Percentiles rank a stretch among this genome's conserved stretches.
Evolutionary conservation across 2,329 filamentous ascomycete genomes (phyloP).

Genomic region (Diaporthe australafricana): DNA sequence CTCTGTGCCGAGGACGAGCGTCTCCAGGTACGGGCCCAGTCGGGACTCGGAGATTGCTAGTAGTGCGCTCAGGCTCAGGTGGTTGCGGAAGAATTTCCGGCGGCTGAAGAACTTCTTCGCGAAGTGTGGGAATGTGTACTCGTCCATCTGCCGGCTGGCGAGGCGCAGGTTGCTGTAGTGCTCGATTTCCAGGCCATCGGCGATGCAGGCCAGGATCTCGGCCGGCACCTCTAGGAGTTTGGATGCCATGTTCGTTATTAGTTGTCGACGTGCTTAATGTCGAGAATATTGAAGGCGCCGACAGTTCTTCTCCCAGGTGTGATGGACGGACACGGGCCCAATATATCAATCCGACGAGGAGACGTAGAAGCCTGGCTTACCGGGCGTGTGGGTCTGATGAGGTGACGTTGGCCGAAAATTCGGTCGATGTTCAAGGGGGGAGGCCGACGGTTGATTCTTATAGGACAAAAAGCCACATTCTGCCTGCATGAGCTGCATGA

Average conservation of each 20-base stretch:
- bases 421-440: not conserved
- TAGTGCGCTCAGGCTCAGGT: constrained; percentile 26
- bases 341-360: constrained; percentile 1
- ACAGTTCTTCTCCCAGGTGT: no score
- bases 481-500: constrained; percentile 23
- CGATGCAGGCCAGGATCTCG: constrained; percentile 27
- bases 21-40: constrained; percentile 5
- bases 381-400: not conserved
- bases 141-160: not conserved
- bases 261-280: not conserved
- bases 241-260: not conserved
- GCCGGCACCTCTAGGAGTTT: constrained; percentile 19
- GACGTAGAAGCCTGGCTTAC: not conserved
- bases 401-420: constrained; percentile 22
- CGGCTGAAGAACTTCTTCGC: constrained; percentile 26
- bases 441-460: not conserved
- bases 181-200: not conserved
- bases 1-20: constrained; percentile 7
- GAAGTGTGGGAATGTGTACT: constrained; percentile 22
- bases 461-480: constrained; percentile 7
- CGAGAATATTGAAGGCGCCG: not conserved
- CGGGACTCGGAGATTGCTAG: constrained; percentile 24
- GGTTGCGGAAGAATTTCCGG: constrained; percentile 23
- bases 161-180: constrained; percentile 23
- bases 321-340: not conserved